These are phyloP conservation scores for Fusarium kyushuense DNA, from an alignment of 2,329 filamentous ascomycete genomes.

Conservation along the genomic window DNA sequence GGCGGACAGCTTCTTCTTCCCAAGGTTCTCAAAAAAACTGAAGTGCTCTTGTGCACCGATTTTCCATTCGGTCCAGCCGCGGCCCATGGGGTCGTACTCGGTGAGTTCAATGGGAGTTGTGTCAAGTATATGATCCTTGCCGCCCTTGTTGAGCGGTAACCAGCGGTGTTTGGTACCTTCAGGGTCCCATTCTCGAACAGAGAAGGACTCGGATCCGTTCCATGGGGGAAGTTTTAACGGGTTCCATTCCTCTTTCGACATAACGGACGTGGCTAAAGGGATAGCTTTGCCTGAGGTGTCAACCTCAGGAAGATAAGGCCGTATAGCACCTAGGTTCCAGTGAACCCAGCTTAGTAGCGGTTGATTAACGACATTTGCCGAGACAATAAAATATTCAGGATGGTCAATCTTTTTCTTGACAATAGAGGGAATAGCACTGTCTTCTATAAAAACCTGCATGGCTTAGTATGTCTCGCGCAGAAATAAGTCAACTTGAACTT, in stretches of 20 bases:
- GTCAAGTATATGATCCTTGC: conserved; percentile 54
- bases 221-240: conserved; percentile 54
- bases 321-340: conserved; percentile 63
- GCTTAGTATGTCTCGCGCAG: not conserved
- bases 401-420: conserved; percentile 64
- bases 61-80: conserved; percentile 62
- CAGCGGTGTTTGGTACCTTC: conserved; percentile 62
- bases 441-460: conserved; percentile 53
- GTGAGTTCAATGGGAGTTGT: conserved; percentile 62
- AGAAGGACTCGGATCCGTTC: conserved; percentile 48
- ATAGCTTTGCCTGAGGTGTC: conserved; percentile 38
- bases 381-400: conserved; percentile 63
- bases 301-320: conserved; percentile 65
- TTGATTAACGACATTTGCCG: conserved; percentile 69
- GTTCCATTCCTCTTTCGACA: conserved; percentile 52
- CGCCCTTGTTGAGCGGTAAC: conserved; percentile 56
- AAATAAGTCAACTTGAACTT: conserved; percentile 29
- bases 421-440: conserved; percentile 62
- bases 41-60: conserved; percentile 63
- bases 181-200: conserved; percentile 50
- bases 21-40: conserved; percentile 63
- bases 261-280: conserved; percentile 42
- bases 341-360: conserved; percentile 67
- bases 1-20: conserved; percentile 56
- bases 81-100: conserved; percentile 60